Evolutionary conservation across 306 rosid species (phyloP), one percentile per base, ranked within the genome.

Genomic region (Malus fusca): DNA sequence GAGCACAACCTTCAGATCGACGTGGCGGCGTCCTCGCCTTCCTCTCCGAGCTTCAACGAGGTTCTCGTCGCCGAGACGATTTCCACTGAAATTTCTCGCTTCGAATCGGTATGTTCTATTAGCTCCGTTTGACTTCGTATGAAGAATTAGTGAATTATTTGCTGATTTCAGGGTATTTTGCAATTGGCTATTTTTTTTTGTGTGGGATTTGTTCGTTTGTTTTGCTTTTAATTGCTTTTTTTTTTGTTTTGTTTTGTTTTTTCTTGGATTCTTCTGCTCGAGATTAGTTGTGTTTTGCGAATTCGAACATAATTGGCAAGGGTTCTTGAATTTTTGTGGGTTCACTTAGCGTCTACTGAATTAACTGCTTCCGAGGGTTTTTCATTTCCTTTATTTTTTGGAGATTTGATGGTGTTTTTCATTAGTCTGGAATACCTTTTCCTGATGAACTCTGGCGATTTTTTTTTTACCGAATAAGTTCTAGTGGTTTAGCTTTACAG

Each of bases 31-130:
- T 60, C 87, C 66, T 81, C 91, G 12, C 75, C 90, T 79, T 66
- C 96, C 31, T 52, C 88, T 19, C 90, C 92, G 55, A 81, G 82
- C 83, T 85, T 89, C 64, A 76, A 78, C 61, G 90, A 89, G 83
- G 85, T 85, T 67, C 40, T 80, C 0, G 43, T 84, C 56, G 53
- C 66, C 19, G 82, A 86, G 19, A 58, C 73, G 25, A 4, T 71
- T 14, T 55, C 73, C 8, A 3, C 79, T 35, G 83, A 77, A 23
- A 71, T 70, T 2, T 60, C 88, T 52, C 68, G 58, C 71, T 78
- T 78, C 58, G 83, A 77, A 59, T 70, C 82, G 66, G 78, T 87
- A 18, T n/a, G 8, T 13, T 8, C 15, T 69, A 35, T 14, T 11
- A 42, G 22, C 68, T 33, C 28, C 22, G 35, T 60, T 28, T 1